Base-by-base conservation (phyloP, 164 flowering plant genomes). In the Magnolia sinica region DNA sequence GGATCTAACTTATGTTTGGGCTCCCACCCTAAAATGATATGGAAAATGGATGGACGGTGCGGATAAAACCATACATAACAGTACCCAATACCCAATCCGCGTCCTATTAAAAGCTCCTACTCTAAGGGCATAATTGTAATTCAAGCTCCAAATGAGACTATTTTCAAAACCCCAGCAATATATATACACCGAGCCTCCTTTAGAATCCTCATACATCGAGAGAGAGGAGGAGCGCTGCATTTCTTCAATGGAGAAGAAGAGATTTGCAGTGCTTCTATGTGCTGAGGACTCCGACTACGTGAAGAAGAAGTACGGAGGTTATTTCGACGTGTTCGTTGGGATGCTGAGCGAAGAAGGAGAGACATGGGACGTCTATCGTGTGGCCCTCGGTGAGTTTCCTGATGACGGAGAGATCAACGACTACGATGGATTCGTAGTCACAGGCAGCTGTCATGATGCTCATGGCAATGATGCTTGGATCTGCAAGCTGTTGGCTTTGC, bases 391-490 rank as follows among this genome's bases (percentile, higher is more conserved):
- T 0, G 92, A 95, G 73, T 88, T 95, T 13, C 98, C 98, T 8
- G 84, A 77, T 6, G 96, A 93, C 19, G 86, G 82, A 0, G 89
- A 85, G 50, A 73, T 95, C 69, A 87, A 55, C 0, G n/a, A 1
- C 1, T 90, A 83, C 69, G 94, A 92, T 59, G 98, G 98, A 0
- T 93, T 92, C 64, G 98, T 95, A 0, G 85, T 95, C 82, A 88
- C 91, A 8, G 98, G 98, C 0, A 95, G 98, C 83, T 90, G 93
- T 77, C 84, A 63, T 71, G 98, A 93, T 76, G 98, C 98, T 13
- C 88, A 92, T 78, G 91, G 90, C 2, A 83, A 92, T 70, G 93
- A 93, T 69, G 64, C 23, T 9, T 95, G 98, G 97, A 88, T 95
- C 84, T 81, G 84, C 45, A 81, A 79, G 75, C 85, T 95, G n/a